Evolutionary conservation across 768 basidiomycete genomes (phyloP), one percentile per base, ranked within the genome.

Genomic region (Cantharellus cinnabarinus): DNA sequence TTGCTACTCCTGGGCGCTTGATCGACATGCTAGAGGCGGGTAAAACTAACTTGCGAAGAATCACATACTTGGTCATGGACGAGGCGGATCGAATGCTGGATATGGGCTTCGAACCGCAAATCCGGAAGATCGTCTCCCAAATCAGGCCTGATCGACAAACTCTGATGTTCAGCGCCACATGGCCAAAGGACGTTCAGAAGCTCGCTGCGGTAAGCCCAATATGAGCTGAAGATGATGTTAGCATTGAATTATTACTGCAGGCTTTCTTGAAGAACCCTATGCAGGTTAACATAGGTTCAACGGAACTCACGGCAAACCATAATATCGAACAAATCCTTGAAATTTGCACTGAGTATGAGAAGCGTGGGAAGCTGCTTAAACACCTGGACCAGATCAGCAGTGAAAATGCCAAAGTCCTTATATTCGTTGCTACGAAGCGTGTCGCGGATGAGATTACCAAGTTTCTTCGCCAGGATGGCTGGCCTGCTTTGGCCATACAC

Each of bases 71-170:
- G 44, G 95, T 99, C 68, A 88, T 99, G 82, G 95, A 99, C 67
- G 95, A 99, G 71, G 95, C 95, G 51, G 95, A 99, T 75, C 89
- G 95, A 67, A 99, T 99, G 95, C 79, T 99, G 63, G 95, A 99
- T 75, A 99, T 99, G 95, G 95, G 95, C 77, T 99, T 99, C 74
- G 95, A 99, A 73, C 95, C 95, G 58, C 95, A 99, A 70, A 98
- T 99, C 68, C 79, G 93, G 68, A 98, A 98, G 74, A 97, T 99
- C 64, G 88, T 98, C 64, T 76, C 83, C 65, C 95, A 99, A 71
- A 93, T 99, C 67, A 82, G 95, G 44, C 95, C 95, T 50, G 95
- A 99, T 74, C 81, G 95, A 66, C 95, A 99, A 69, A 99, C 95
- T 0, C 78, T 98, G 64, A 95, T 99, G 83, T 99, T 99, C 77